Evolutionary conservation across 139 green algal species (phyloP).

Genomic region (Chlorella vulgaris): DNA sequence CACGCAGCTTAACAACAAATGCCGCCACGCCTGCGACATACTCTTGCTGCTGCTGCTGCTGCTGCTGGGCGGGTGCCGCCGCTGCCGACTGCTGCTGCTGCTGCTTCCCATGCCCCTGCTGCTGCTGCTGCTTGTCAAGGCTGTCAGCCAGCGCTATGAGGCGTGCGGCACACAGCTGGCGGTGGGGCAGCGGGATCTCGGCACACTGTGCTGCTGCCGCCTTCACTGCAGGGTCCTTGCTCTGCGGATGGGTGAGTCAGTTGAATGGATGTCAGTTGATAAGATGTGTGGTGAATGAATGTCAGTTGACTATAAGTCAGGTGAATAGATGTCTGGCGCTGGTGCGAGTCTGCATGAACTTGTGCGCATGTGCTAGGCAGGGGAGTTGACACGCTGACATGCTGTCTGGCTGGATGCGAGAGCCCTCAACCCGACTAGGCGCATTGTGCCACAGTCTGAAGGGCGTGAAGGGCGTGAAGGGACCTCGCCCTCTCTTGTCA

Average conservation of each 20-base stretch:
- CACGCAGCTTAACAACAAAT: conserved; percentile 9
- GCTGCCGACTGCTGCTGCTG: too few species aligned
- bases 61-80: too few species aligned
- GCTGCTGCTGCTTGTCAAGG: conserved; percentile 27
- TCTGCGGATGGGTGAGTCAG: not conserved
- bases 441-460: too few species aligned
- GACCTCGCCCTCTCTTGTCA: too few species aligned
- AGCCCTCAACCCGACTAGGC: too few species aligned
- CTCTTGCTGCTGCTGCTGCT: conserved; percentile 10
- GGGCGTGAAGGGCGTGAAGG: too few species aligned
- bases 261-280: not conserved
- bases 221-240: conserved; percentile 26
- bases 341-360: too few species aligned
- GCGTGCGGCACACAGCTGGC: conserved; percentile 54
- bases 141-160: conserved; percentile 50
- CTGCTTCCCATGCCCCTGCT: conserved; percentile 1
- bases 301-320: too few species aligned
- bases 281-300: not conserved
- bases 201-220: not conserved
- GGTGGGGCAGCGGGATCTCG: conserved; percentile 29
- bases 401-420: too few species aligned
- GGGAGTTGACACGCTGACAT: too few species aligned
- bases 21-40: conserved; percentile 9
- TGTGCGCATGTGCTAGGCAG: too few species aligned
- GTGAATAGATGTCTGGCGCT: too few species aligned